Base-by-base conservation (phyloP, 1,284 basidiomycete genomes). In the Macrocystidia cucumis region DNA sequence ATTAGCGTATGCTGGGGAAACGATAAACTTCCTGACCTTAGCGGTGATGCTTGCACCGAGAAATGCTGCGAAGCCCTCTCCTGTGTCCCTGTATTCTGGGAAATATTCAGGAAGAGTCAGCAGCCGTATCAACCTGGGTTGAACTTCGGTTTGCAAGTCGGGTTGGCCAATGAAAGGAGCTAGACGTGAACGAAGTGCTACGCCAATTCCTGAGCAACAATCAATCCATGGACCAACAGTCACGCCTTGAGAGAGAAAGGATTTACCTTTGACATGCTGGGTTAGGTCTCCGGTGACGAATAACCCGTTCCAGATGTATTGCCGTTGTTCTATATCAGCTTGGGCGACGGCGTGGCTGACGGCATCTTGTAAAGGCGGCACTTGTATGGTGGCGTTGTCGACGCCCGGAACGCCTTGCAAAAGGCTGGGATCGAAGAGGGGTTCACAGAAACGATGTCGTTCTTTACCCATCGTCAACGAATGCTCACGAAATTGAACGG, bases 41-140 rank as follows among this genome's bases (percentile, higher is more conserved):
- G 87, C 87, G 18, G 85, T 74, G 49, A 95, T 88, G 43, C 79
- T 84, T n/a, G 78, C 74, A 1, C 91, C 91, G 31, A 95, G 61
- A 66, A 92, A 96, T 5, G 84, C 82, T 2, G 89, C 85, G 14
- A 87, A 64, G 1, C 87, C 84, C 30, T 87, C 83, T 0, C 88
- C 85, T 28, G 78, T 80, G 33, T 91, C 86, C 43, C 88, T 75
- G 54, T 87, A 96, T 54, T 95, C 90, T 6, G 85, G 82, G 56
- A 92, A 95, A 58, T 95, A 95, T 17, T 95, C 91, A 9, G 91
- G 91, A n/a, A 93, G 75, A 29, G 64, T 73, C 34, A 91, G 55
- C 8, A 83, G 66, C 12, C 78, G 69, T 11, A 83, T 76, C 27
- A 63, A 60, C 6, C 75, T 72, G 2, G 88, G 71, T 50, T 91